Conservation (phyloP, 2,329 filamentous ascomycete genomes). For the Pestalotiopsis sp. region DNA sequence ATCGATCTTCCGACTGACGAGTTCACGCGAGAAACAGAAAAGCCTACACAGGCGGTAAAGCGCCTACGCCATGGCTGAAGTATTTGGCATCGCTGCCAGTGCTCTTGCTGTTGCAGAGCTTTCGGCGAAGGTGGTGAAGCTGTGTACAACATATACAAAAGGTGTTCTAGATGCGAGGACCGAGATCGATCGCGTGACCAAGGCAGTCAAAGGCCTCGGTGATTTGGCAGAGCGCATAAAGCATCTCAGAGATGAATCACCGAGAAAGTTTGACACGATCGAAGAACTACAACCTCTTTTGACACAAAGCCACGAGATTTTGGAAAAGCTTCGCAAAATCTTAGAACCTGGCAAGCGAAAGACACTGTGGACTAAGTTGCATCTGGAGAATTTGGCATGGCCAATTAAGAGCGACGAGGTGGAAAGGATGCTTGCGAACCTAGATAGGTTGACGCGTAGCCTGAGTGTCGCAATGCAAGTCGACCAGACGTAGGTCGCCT, state of each 20-base stretch:
- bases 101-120: constrained; percentile 40
- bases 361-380: constrained; percentile 33
- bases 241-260: constrained; percentile 28
- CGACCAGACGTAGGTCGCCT: neutral
- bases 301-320: constrained; percentile 19
- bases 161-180: constrained; percentile 32
- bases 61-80: constrained; percentile 21
- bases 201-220: constrained; percentile 28
- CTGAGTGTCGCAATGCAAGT: neutral
- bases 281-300: constrained; percentile 24
- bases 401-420: constrained; percentile 39
- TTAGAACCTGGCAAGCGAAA: constrained; percentile 24
- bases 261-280: constrained; percentile 28
- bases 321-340: constrained; percentile 25
- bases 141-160: constrained; percentile 38
- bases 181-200: constrained; percentile 34
- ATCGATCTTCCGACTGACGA: neutral
- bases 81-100: constrained; percentile 35
- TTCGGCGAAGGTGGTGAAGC: constrained; percentile 34
- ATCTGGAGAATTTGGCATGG: constrained; percentile 40
- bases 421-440: neutral
- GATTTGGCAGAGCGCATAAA: constrained; percentile 26
- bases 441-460: neutral
- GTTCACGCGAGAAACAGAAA: neutral
- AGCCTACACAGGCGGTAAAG: neutral